Evolutionary conservation across 768 basidiomycete species (phyloP), one percentile per base, ranked within the genome.

Genomic region (Hericium erinaceus): DNA sequence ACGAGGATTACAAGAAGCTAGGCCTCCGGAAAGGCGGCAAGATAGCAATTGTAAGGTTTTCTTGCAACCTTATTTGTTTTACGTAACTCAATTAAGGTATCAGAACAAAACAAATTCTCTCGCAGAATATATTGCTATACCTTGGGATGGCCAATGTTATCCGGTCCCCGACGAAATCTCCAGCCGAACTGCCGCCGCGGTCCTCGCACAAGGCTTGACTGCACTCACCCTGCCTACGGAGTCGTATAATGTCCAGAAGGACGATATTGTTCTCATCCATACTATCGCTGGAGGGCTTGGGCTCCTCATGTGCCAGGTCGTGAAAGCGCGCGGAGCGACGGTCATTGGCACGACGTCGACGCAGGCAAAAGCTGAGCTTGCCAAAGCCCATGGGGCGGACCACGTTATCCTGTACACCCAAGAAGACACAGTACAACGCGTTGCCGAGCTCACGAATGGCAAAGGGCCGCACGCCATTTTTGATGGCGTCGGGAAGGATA

Each of bases 401-500:
- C 84, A 95, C 66, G 92, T 97, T 51, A 85, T 98, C 61, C 68
- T 94, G 44, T 93, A 92, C 70, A 80, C 80, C 9, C 74, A 78
- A 48, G 89, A 91, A 64, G 79, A 91, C 59, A 86, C 86, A 0
- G 85, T 90, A 12, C 67, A 85, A 61, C 78, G 84, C 48, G 89
- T 90, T 12, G 68, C 85, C 55, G 83, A 88, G 64, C 70, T 92
- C 57, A 92, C 92, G 0, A 81, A 82, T 48, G 89, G 89, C 7
- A 77, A 84, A 62, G 90, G 92, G 13, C 89, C 92, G 4, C 81
- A 95, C 60, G 95, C 83, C 16, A 80, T 92, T 24, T 95, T 87
- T 65, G 95, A 99, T 65, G 95, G 95, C 33, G 92, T 99, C n/a
- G 95, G 95, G 2, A 95, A 90, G 74, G 89, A 92, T 68, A 98